phyloP scores from a whole-genome alignment of 352 stramenopile genomes.

The Globisporangium paroecandrum region DNA sequence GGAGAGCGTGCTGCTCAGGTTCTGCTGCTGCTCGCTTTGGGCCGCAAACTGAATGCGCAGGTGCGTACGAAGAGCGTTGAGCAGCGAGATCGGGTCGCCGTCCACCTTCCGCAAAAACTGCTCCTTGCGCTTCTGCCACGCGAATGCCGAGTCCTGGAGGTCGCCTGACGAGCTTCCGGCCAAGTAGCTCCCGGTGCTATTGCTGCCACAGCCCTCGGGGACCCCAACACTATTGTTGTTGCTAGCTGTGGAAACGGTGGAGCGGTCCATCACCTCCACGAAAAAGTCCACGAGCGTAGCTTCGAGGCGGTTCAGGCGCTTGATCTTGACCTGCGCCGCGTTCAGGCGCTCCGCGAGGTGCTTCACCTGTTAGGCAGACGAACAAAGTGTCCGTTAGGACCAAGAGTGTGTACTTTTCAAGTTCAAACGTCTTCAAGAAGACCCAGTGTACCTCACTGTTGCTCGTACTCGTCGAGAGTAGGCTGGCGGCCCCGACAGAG shows the following conservation, averaged over 20 bases:
- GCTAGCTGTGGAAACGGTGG: not conserved
- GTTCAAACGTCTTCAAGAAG: not conserved
- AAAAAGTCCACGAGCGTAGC: constrained; percentile 68
- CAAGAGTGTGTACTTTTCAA: not conserved
- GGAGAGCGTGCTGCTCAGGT: constrained; percentile 22
- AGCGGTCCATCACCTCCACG: constrained; percentile 62
- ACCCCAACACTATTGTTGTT: not conserved
- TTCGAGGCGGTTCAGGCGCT: constrained; percentile 57
- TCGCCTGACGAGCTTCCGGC: constrained; percentile 3
- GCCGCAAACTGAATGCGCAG: constrained; percentile 59
- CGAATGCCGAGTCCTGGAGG: constrained; percentile 34
- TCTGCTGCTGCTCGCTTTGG: constrained; percentile 34
- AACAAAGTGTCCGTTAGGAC: not conserved
- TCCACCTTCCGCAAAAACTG: constrained; percentile 53
- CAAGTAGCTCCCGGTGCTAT: constrained; percentile 14
- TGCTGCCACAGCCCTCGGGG: not conserved
- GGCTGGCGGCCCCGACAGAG: not conserved
- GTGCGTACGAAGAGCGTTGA: constrained; percentile 68
- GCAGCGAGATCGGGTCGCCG: constrained; percentile 59
- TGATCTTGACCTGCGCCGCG: constrained; percentile 60
- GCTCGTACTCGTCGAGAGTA: not conserved
- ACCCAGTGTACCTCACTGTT: not conserved
- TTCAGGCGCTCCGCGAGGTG: constrained; percentile 64
- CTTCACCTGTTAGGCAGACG: constrained; percentile 30
- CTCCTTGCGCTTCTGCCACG: constrained; percentile 48